Evolutionary conservation across 169 alveolate genomes (phyloP), one percentile per base, ranked within the genome.

Genomic region (Plasmodium vivax): DNA sequence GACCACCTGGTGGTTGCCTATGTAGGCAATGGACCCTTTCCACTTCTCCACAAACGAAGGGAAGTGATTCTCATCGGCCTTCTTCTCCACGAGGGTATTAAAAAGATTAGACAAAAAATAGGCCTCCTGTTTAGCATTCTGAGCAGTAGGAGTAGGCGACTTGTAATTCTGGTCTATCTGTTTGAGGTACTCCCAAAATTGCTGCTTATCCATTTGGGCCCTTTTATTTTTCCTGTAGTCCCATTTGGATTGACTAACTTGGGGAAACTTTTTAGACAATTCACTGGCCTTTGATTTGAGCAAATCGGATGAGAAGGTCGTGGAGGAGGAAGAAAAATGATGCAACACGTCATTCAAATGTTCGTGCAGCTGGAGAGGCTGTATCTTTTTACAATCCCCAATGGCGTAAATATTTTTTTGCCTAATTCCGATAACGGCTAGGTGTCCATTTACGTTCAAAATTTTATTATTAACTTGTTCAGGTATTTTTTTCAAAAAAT

Each of bases 11-110:
- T 71, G 88, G 47, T 92, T 96, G 0, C 98, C 98, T 73, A 96
- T 85, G 41, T 96, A 96, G 3, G 98, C 98, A 10, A 96, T 41
- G n/a, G 98, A 95, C n/a, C 98, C 98, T 82, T 92, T 94, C 98
- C 98, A 96, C 30, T 68, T 85, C 74, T 96, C 97, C 34, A 62
- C 41, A 82, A 96, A 96, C 9, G 97, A 95, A 34, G 93, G 92
- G 14, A 88, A 34, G n/a, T 9, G 73, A 2, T 41, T 14, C 30
- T 16, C 79, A 9, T 75, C 30, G 3, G 45, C 36, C 12, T 73
- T 92, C 34, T 71, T 23, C 12, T 34, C 16, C 72, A 92, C 12
- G 51, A 32, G 51, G n/a, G 74, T 80, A 72, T 96, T 96, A 77
- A 96, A 96, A 23, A 83, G 56, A 19, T 92, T 74, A 3, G 98